Conservation (phyloP, 192 early-diverging fungal genomes). For the Lunasporangiospora selenospora region DNA sequence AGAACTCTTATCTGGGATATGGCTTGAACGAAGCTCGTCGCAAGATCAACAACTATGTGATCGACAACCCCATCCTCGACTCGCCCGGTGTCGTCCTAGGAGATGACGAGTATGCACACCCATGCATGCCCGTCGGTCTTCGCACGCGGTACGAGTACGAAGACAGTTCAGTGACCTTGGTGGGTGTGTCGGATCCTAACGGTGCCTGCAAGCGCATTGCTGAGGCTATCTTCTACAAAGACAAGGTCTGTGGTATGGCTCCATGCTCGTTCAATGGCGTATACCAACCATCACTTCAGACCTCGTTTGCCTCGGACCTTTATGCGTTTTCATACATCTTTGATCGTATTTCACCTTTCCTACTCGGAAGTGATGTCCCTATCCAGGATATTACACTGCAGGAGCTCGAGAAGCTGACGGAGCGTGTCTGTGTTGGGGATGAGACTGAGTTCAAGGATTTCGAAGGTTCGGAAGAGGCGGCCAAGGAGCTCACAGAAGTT, state of each 20-base stretch:
- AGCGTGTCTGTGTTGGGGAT: conserved; percentile 70
- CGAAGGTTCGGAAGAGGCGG: conserved; percentile 49
- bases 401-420: conserved; percentile 71
- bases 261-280: conserved; percentile 94
- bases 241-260: conserved; percentile 55
- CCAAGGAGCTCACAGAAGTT: conserved; percentile 51
- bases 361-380: conserved; percentile 60
- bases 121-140: conserved; percentile 50
- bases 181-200: conserved; percentile 65
- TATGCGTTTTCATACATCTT: conserved; percentile 98
- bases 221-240: conserved; percentile 79
- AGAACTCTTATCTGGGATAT: conserved; percentile 95
- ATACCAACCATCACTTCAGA: conserved; percentile 82
- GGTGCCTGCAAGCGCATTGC: conserved; percentile 58
- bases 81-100: conserved; percentile 19
- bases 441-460: conserved; percentile 55
- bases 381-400: conserved; percentile 71
- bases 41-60: conserved; percentile 65
- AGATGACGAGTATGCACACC: conserved; percentile 55
- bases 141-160: conserved; percentile 6
- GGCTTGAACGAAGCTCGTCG: conserved; percentile 89
- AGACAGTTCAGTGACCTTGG: conserved; percentile 47
- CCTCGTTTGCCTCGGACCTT: conserved; percentile 79
- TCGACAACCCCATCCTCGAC: conserved; percentile 33
- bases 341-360: conserved; percentile 77